Percentiles rank a stretch among this genome's conserved stretches.
Conservation (phyloP, 106 monocot genomes). For the Gastrodia elata region DNA sequence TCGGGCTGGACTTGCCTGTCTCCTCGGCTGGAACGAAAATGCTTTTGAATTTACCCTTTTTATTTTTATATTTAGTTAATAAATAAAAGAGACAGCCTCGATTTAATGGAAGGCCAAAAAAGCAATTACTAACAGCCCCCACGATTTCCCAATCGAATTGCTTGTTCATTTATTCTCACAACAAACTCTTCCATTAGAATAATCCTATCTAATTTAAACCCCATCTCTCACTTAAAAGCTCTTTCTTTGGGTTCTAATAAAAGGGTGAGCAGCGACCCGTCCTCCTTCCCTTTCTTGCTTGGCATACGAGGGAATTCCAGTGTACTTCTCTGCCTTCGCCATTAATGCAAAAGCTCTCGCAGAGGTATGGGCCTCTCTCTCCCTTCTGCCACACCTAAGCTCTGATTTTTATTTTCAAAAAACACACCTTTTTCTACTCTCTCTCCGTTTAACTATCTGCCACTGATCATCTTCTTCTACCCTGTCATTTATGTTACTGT, state of each 20-base stretch:
- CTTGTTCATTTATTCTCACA: conserved; percentile 37
- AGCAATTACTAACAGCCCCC: conserved; percentile 29
- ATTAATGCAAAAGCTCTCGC: conserved; percentile 27
- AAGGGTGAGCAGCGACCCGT: conserved; percentile 29
- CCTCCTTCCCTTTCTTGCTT: conserved; percentile 40
- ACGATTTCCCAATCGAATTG: conserved; percentile 43
- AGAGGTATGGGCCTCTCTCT: conserved; percentile 23
- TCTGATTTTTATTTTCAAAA: no score
- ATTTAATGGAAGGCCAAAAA: conserved; percentile 46
- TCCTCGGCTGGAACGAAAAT: no score
- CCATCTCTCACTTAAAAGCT: conserved; percentile 21
- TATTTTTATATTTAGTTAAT: no score
- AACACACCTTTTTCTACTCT: no score
- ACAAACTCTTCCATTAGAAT: conserved; percentile 53
- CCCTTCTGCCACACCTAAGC: neutral
- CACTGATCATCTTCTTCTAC: no score
- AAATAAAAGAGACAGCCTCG: no score
- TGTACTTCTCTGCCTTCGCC: conserved; percentile 37
- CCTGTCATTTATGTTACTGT: conserved; percentile 13
- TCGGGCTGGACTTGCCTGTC: no score
- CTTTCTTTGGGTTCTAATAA: conserved; percentile 28
- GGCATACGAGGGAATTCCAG: conserved; percentile 50
- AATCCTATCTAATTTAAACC: conserved; percentile 47
- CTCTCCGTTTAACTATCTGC: no score
- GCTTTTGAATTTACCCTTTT: no score